These are phyloP conservation scores for Botrytis byssoidea DNA, from an alignment of 2,329 filamentous ascomycete species.

Conservation along the genomic window DNA sequence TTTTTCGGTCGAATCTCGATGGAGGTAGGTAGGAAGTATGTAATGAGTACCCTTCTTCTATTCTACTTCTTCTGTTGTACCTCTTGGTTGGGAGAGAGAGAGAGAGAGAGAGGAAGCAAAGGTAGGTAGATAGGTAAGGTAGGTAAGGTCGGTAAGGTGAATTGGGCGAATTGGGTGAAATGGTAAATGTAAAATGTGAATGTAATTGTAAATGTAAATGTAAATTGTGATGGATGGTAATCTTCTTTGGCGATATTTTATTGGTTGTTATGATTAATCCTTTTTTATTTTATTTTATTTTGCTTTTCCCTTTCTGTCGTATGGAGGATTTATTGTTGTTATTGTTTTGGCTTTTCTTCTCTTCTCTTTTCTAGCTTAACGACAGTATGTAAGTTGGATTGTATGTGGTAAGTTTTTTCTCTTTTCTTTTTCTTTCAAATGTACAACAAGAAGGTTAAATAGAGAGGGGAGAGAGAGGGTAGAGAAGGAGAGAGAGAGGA, in stretches of 20 bases:
- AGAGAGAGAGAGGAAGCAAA: neutral
- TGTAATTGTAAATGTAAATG: too few species aligned
- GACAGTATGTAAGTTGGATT: constrained; percentile 21
- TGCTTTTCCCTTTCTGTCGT: neutral
- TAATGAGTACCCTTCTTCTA: neutral
- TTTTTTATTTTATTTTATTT: neutral
- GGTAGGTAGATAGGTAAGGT: too few species aligned
- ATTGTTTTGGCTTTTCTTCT: neutral
- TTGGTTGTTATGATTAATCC: neutral
- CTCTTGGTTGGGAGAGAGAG: neutral
- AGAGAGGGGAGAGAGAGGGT: neutral
- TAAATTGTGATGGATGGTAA: neutral
- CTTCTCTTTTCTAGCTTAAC: constrained; percentile 3
- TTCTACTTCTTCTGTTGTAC: neutral
- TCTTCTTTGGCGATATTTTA: neutral
- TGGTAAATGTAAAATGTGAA: neutral
- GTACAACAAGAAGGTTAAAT: neutral
- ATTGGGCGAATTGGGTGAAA: neutral
- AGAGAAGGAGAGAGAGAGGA: neutral
- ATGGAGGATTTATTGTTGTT: neutral
- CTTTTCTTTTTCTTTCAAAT: neutral
- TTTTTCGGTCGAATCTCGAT: neutral
- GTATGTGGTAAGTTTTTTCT: neutral
- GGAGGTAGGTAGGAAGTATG: neutral
- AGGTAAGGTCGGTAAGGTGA: neutral